Evolutionary conservation across 108 stramenopile species (phyloP).

Genomic region (Nitzschia inconspicua): DNA sequence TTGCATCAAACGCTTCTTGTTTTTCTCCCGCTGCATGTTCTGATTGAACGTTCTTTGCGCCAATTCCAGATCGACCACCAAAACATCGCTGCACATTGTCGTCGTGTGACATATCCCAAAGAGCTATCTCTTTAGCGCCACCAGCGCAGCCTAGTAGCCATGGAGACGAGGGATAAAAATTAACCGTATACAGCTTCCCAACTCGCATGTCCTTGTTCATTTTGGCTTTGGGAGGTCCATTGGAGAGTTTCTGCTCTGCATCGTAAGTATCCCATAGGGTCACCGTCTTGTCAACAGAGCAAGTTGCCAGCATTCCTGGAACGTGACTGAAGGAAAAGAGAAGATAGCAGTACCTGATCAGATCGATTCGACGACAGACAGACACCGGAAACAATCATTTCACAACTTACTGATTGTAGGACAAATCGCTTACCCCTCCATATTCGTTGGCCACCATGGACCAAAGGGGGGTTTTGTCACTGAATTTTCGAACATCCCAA

Average conservation of each 20-base stretch:
- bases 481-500: slow-evolving; percentile 94
- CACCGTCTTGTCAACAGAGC: slow-evolving; percentile 88
- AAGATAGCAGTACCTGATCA: background rate
- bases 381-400: background rate
- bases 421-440: slow-evolving; percentile 84
- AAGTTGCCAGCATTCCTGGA: slow-evolving; percentile 89
- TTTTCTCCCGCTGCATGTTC: slow-evolving; percentile 3
- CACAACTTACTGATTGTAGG: slow-evolving; percentile 67
- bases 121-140: slow-evolving; percentile 80
- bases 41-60: background rate
- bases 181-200: slow-evolving; percentile 84
- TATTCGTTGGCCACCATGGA: slow-evolving; percentile 83
- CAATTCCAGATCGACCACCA: slow-evolving; percentile 36
- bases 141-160: slow-evolving; percentile 91
- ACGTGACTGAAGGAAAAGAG: slow-evolving; percentile 42
- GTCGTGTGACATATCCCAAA: slow-evolving; percentile 90
- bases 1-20: slow-evolving; percentile 64
- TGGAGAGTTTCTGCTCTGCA: slow-evolving; percentile 6
- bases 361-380: background rate
- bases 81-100: slow-evolving; percentile 71
- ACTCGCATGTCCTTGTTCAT: slow-evolving; percentile 85
- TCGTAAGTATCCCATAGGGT: slow-evolving; percentile 89
- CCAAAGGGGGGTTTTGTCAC: slow-evolving; percentile 71
- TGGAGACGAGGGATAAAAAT: slow-evolving; percentile 83
- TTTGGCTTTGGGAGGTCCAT: slow-evolving; percentile 49